A percentile compares a stretch with the other conserved stretches of the same genome.
Evolutionary conservation across 176 grass and related monocot genomes (phyloP).

Genomic region (Phoenix dactylifera): DNA sequence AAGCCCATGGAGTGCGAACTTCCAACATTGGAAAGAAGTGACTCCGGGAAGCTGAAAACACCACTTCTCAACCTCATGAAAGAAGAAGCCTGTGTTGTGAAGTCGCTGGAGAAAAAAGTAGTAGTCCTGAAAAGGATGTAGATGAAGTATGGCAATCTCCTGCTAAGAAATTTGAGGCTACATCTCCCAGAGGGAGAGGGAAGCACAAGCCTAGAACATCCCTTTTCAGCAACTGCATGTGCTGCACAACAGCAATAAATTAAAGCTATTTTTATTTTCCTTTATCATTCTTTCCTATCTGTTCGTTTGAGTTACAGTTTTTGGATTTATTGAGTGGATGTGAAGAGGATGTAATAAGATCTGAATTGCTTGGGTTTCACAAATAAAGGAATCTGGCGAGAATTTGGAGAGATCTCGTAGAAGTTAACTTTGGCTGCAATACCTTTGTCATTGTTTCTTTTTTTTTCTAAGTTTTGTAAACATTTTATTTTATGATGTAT

Average conservation of each 20-base stretch:
- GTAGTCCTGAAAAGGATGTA: background rate
- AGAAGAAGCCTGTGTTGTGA: background rate
- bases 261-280: background rate
- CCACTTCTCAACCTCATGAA: constrained; percentile 8
- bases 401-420: too few relatives aligned
- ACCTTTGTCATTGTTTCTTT: too few relatives aligned
- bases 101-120: constrained; percentile 4
- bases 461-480: too few relatives aligned
- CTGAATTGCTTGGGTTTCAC: too few relatives aligned
- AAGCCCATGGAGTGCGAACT: background rate
- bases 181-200: constrained; percentile 1
- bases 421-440: too few relatives aligned
- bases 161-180: background rate
- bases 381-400: too few relatives aligned
- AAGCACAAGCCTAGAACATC: constrained; percentile 8
- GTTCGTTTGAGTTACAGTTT: too few relatives aligned
- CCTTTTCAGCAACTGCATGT: constrained; percentile 13
- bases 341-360: too few relatives aligned
- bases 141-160: background rate
- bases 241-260: constrained; percentile 11
- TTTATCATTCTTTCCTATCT: too few relatives aligned
- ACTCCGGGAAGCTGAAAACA: constrained; percentile 1
- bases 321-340: too few relatives aligned
- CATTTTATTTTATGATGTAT: too few relatives aligned
- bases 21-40: background rate